These are phyloP conservation scores for Blepharisma stoltei DNA, from an alignment of 73 alveolate species.

Conservation along the genomic window DNA sequence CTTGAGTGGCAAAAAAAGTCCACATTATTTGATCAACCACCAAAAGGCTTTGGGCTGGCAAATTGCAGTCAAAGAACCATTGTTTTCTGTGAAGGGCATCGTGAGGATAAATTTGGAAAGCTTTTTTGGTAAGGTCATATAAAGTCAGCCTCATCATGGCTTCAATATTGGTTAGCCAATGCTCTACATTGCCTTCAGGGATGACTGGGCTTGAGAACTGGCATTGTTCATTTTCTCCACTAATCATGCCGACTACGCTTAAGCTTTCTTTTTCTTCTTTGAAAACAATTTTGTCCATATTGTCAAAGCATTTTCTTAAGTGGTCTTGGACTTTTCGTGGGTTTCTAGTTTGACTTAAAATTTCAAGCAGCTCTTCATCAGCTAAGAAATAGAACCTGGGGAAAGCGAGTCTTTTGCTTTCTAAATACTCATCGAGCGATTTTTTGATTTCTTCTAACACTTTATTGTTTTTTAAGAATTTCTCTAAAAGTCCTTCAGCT, in stretches of 20 bases:
- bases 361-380: conserved; percentile 98
- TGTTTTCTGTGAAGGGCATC: conserved; percentile 87
- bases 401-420: conserved; percentile 99
- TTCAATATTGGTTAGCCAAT: conserved; percentile 94
- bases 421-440: conserved; percentile 94
- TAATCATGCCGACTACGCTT: conserved; percentile 23
- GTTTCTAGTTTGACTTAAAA: conserved; percentile 96
- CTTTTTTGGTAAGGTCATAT: conserved; percentile 87
- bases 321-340: conserved; percentile 97
- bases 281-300: conserved; percentile 93
- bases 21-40: conserved; percentile 95
- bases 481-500: conserved; percentile 90
- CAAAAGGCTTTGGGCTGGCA: conserved; percentile 92
- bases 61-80: conserved; percentile 86
- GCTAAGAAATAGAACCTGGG: conserved; percentile 99
- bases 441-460: conserved; percentile 94
- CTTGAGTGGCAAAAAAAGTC: conserved; percentile 95
- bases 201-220: conserved; percentile 81
- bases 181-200: conserved; percentile 98
- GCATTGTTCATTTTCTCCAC: conserved; percentile 68
- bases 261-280: conserved; percentile 72
- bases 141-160: conserved; percentile 93
- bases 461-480: conserved; percentile 86
- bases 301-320: conserved; percentile 98
- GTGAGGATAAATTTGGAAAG: conserved; percentile 88